These are phyloP conservation scores for Fusarium graminum DNA, from an alignment of 2,329 filamentous ascomycete species.

Conservation along the genomic window DNA sequence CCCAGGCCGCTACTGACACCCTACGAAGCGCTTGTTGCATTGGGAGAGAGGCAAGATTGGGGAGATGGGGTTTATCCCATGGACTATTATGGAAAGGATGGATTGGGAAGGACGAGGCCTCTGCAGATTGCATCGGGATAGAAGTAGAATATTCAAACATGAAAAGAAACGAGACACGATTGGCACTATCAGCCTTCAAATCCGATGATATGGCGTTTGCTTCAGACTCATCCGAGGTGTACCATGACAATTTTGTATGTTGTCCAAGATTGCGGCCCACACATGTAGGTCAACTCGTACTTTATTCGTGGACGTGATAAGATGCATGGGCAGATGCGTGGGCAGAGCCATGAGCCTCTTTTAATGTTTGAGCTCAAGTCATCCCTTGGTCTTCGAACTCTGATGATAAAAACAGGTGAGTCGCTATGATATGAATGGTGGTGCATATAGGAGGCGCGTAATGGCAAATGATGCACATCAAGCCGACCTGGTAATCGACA, in stretches of 20 bases:
- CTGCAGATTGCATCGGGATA: conserved; percentile 48
- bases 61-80: conserved; percentile 86
- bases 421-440: background rate
- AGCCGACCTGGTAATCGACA: background rate
- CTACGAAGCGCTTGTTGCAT: conserved; percentile 92
- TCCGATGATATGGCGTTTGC: too few species aligned
- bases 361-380: background rate
- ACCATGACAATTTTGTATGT: background rate
- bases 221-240: background rate
- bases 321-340: background rate
- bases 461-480: background rate
- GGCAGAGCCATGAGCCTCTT: background rate
- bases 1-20: conserved; percentile 88
- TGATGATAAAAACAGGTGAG: background rate
- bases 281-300: background rate
- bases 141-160: background rate
- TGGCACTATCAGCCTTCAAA: background rate
- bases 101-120: conserved; percentile 82
- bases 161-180: conserved; percentile 15
- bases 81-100: conserved; percentile 97
- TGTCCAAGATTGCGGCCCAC: background rate
- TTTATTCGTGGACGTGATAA: background rate
- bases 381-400: background rate
- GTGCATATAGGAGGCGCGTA: background rate
- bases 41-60: conserved; percentile 84